Base-by-base conservation (phyloP, 2,329 filamentous ascomycete genomes). In the Ophiostoma sp. region DNA sequence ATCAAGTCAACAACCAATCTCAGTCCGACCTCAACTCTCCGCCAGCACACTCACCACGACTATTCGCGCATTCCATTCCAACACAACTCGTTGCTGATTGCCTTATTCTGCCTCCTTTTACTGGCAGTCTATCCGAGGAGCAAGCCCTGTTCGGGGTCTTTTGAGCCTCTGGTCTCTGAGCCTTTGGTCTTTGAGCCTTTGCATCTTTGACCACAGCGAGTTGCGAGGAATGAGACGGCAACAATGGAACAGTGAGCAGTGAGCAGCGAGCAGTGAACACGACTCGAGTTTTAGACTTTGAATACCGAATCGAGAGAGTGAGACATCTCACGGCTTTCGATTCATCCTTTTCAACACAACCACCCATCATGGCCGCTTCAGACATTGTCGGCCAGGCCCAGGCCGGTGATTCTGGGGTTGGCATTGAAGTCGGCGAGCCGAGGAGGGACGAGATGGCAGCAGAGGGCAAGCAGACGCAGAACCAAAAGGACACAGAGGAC, bases 231-330 rank as follows among this genome's bases (percentile, higher is more conserved):
- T 64, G 33, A 39, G 33, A 33, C 27, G 60, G 60, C 62, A 65
- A 39, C 62, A 33, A 65, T 65, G 62, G 62, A 65, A 11, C 62
- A 64, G 57, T 64, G 57, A 64, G n/a, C 15, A 35, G 35, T 35
- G 35, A 65, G 17, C 57, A 35, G 57, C 15, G 23, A 35, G 23
- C 52, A 57, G 52, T 27, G 52, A 65, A 65, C 20, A 23, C 20
- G 31, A 39, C 33, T 23, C 10, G 35, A 39, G 20, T 35, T 41
- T 36, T 31, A 17, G 15, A 39, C 36, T 35, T 39, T 62, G 57
- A 20, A 33, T 31, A 27, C 17, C 33, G 17, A 7, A 23, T 35
- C 20, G 35, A n/a, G 20, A 65, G 17, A 39, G 33, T 36, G 31
- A 20, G 31, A 20, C 60, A n/a, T 65, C 60, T 62, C 57, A 62